Conservation (phyloP, 352 stramenopile genomes). For the Phytophthora crassamura region DNA sequence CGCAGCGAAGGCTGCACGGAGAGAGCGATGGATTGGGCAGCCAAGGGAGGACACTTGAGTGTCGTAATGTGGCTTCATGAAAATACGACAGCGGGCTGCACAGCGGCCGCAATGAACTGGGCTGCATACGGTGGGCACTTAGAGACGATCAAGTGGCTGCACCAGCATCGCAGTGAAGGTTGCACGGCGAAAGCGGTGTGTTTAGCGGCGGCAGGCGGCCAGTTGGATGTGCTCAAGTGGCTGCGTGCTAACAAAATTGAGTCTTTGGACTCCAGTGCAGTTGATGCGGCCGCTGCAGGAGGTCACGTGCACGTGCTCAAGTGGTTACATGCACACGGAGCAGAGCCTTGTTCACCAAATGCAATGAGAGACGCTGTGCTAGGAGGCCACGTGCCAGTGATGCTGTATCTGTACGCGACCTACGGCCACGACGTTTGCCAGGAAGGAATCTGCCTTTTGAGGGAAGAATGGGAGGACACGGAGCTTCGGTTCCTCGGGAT, state of each 20-base stretch:
- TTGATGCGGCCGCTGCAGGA: slow-evolving; percentile 23
- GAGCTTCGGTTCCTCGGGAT: slow-evolving; percentile 18
- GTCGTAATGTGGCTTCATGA: slow-evolving; percentile 33
- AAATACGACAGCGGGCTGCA: slow-evolving; percentile 25
- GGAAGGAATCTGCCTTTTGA: slow-evolving; percentile 25
- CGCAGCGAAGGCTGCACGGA: slow-evolving; percentile 30
- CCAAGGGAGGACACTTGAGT: slow-evolving; percentile 28
- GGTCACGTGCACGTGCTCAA: slow-evolving; percentile 20
- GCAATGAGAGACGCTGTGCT: slow-evolving; percentile 32
- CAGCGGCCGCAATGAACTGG: slow-evolving; percentile 30
- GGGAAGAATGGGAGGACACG: slow-evolving; percentile 23
- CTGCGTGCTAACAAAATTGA: slow-evolving; percentile 9
- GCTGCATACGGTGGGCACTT: slow-evolving; percentile 25
- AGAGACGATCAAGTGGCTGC: slow-evolving; percentile 23
- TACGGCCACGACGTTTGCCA: slow-evolving; percentile 19
- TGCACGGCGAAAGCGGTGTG: slow-evolving; percentile 17
- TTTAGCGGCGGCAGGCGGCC: slow-evolving; percentile 20
- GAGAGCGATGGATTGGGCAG: slow-evolving; percentile 34
- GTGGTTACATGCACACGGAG: slow-evolving; percentile 23
- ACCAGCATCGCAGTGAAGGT: slow-evolving; percentile 21
- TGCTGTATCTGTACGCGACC: slow-evolving; percentile 28
- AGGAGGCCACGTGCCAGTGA: slow-evolving; percentile 21
- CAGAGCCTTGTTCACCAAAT: slow-evolving; percentile 9
- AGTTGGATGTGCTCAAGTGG: slow-evolving; percentile 30
- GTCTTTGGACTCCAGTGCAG: slow-evolving; percentile 3